Evolutionary conservation across 305 asterid species (phyloP).

Genomic region (Rubia peregrina): DNA sequence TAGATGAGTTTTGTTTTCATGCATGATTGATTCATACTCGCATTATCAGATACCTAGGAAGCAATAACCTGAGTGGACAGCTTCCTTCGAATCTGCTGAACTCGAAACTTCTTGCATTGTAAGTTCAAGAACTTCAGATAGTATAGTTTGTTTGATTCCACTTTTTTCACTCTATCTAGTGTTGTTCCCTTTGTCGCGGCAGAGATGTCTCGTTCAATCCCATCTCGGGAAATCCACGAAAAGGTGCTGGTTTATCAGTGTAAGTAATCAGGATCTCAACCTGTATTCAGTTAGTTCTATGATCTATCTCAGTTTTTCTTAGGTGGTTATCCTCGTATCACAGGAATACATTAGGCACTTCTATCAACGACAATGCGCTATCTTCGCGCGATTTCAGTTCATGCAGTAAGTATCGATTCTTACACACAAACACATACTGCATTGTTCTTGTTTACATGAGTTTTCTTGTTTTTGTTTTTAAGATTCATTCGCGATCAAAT

Average conservation of each 20-base stretch:
- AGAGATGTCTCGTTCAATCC: conserved; percentile 70
- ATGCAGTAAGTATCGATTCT: conserved; percentile 31
- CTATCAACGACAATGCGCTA: conserved; percentile 29
- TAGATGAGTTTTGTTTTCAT: background rate
- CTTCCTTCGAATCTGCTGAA: conserved; percentile 37
- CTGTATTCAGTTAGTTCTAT: background rate
- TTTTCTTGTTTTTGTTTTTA: conserved; percentile 16
- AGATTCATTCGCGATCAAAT: conserved; percentile 33
- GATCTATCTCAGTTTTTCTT: background rate
- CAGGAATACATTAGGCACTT: conserved; percentile 58
- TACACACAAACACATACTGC: background rate
- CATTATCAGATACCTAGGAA: conserved; percentile 58
- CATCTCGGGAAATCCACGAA: conserved; percentile 37
- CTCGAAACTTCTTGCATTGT: conserved; percentile 47
- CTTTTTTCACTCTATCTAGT: background rate
- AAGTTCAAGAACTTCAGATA: conserved; percentile 23
- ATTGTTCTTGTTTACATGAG: background rate
- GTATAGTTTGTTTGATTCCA: background rate
- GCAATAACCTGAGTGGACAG: conserved; percentile 52
- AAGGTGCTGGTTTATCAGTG: conserved; percentile 34
- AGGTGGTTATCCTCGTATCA: conserved; percentile 1
- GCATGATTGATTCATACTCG: conserved; percentile 8
- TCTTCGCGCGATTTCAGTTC: conserved; percentile 16
- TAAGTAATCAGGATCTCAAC: conserved; percentile 22
- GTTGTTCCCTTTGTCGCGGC: conserved; percentile 8